phyloP scores from a whole-genome alignment of 805 yeast species.

The Nakazawaea wyomingensis region DNA sequence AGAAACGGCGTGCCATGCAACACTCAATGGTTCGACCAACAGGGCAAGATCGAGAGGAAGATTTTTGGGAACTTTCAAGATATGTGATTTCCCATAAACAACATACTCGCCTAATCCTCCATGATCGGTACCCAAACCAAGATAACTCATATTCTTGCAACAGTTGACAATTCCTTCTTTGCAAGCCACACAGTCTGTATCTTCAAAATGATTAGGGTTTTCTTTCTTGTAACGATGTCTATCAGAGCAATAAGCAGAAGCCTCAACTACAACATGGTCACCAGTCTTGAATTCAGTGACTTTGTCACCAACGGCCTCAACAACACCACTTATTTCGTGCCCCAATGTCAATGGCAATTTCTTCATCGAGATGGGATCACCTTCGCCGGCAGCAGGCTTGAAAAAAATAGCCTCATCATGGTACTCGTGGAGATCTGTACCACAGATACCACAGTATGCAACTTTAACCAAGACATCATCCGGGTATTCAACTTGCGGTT shows the following conservation, averaged over 20 bases:
- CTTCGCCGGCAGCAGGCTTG: conserved; percentile 20
- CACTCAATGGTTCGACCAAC: conserved; percentile 52
- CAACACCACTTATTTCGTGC: conserved; percentile 45
- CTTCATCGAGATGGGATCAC: conserved; percentile 12
- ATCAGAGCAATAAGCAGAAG: conserved; percentile 46
- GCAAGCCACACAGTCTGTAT: conserved; percentile 38
- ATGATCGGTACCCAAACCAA: conserved; percentile 45
- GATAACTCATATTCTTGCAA: conserved; percentile 36
- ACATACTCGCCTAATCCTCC: conserved; percentile 41
- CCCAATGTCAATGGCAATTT: conserved; percentile 43
- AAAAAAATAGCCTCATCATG: conserved; percentile 57
- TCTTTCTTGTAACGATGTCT: conserved; percentile 13
- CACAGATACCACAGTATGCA: conserved; percentile 58
- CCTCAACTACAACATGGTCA: conserved; percentile 59
- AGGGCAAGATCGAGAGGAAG: conserved; percentile 38
- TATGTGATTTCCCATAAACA: conserved; percentile 31
- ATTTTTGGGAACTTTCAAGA: conserved; percentile 26
- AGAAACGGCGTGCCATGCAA: conserved; percentile 49
- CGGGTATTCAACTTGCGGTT: conserved; percentile 12
- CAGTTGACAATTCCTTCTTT: conserved; percentile 38
- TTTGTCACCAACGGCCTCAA: conserved; percentile 38
- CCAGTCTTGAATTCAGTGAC: conserved; percentile 43
- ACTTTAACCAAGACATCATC: conserved; percentile 27
- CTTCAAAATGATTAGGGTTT: conserved; percentile 19
- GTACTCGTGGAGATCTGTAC: conserved; percentile 56